A percentile compares a stretch with the other conserved stretches of the same genome.
phyloP scores from a whole-genome alignment of 306 rosid species.

The Cucumis sativus region DNA sequence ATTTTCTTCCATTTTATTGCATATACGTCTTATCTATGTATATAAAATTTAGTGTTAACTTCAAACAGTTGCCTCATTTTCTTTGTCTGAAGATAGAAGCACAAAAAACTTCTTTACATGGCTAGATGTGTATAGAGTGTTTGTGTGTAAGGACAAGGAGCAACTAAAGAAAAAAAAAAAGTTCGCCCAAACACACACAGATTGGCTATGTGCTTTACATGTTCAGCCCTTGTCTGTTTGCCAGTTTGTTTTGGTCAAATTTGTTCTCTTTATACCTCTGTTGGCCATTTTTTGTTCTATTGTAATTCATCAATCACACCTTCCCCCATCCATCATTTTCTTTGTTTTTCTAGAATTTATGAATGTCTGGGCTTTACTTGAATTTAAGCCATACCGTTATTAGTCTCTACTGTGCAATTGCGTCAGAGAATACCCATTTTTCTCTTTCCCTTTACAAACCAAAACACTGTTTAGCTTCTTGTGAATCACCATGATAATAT shows the following conservation, averaged over 20 bases:
- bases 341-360: background rate
- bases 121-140: background rate
- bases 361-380: constrained; percentile 5
- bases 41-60: background rate
- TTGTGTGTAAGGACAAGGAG: background rate
- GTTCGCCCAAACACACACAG: background rate
- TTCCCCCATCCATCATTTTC: background rate
- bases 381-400: constrained; percentile 2
- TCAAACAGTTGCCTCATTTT: background rate
- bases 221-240: background rate
- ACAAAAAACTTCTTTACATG: background rate
- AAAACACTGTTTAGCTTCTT: background rate
- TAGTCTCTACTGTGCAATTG: background rate
- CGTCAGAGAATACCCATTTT: constrained; percentile 3
- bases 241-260: constrained; percentile 2
- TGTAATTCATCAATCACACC: background rate
- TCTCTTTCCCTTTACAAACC: background rate
- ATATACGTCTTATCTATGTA: background rate
- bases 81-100: background rate
- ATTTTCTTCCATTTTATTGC: background rate
- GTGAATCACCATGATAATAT: background rate
- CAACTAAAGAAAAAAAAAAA: background rate
- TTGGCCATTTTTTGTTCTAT: background rate
- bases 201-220: background rate
- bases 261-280: background rate